Percentiles rank a stretch among this genome's conserved stretches.
Evolutionary conservation across 306 rosid genomes (phyloP).

Genomic region (Prunus campanulata): DNA sequence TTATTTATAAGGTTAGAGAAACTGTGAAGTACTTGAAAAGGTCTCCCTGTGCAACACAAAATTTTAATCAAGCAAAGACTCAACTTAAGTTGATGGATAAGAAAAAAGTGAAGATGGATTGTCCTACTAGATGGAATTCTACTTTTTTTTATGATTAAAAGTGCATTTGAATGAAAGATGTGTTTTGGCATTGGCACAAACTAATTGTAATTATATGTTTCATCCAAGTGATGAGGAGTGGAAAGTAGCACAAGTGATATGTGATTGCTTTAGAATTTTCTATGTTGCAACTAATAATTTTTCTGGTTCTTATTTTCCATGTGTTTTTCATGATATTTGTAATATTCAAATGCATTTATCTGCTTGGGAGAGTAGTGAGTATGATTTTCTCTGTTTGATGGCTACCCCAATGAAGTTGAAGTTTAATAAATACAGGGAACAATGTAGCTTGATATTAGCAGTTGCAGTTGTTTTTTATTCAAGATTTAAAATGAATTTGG

Average conservation of each 20-base stretch:
- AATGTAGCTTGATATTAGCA: background rate
- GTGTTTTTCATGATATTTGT: background rate
- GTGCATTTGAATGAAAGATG: background rate
- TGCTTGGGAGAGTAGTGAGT: background rate
- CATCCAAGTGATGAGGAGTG: background rate
- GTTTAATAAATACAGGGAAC: background rate
- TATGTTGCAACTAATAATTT: background rate
- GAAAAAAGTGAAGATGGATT: too few species aligned
- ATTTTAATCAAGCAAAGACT: background rate
- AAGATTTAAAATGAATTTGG: background rate
- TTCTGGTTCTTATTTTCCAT: background rate
- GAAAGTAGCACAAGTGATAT: background rate
- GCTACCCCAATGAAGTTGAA: background rate
- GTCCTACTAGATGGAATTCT: too few species aligned
- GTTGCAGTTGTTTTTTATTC: background rate
- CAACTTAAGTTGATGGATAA: background rate
- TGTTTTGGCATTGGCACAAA: background rate
- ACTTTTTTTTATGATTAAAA: background rate
- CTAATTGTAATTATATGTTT: too few species aligned
- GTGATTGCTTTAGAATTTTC: background rate
- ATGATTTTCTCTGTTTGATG: background rate
- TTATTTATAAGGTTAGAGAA: background rate
- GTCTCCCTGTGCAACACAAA: background rate
- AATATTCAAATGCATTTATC: background rate
- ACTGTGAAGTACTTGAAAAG: background rate